Conservation (phyloP, 2,329 filamentous ascomycete species). For the Penicillium olsonii region DNA sequence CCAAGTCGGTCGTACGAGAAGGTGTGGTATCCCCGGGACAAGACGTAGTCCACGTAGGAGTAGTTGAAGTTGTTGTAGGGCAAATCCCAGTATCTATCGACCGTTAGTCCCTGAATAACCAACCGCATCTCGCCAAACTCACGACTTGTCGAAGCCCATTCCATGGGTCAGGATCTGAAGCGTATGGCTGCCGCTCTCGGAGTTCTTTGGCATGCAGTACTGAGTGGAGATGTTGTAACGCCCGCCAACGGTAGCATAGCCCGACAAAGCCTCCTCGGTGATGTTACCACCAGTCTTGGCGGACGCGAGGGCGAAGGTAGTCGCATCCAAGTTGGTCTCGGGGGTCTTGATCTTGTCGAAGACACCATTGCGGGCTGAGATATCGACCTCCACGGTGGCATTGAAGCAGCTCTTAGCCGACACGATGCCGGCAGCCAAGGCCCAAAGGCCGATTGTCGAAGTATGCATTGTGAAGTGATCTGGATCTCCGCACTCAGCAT, state of each 20-base stretch:
- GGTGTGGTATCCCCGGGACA: slow-evolving; percentile 41
- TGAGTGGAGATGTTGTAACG: slow-evolving; percentile 17
- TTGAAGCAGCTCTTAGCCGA: slow-evolving; percentile 13
- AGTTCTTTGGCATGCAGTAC: slow-evolving; percentile 13
- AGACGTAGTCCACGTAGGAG: slow-evolving; percentile 40
- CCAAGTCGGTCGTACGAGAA: slow-evolving; percentile 45
- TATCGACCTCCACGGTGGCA: slow-evolving; percentile 4
- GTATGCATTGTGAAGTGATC: not conserved
- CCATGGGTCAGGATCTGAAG: slow-evolving; percentile 46
- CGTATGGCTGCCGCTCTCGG: not conserved
- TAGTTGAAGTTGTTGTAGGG: slow-evolving; percentile 31
- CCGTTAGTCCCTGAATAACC: not conserved
- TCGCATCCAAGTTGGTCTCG: slow-evolving; percentile 17
- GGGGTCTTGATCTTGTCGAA: slow-evolving; percentile 15
- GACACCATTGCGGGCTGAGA: slow-evolving; percentile 13
- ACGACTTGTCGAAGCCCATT: slow-evolving; percentile 35
- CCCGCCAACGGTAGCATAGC: slow-evolving; percentile 17
- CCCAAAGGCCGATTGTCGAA: slow-evolving; percentile 7
- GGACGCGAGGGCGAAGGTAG: slow-evolving; percentile 11
- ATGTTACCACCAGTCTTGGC: slow-evolving; percentile 16
- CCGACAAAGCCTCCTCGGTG: slow-evolving; percentile 16
- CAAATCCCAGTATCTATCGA: slow-evolving; percentile 38
- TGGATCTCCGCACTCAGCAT: not conserved
- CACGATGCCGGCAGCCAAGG: not conserved
- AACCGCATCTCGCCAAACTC: not conserved